Evolutionary conservation across 75 land plant genomes (phyloP), one percentile per base, ranked within the genome.

Genomic region (Sequoiadendron giganteum): DNA sequence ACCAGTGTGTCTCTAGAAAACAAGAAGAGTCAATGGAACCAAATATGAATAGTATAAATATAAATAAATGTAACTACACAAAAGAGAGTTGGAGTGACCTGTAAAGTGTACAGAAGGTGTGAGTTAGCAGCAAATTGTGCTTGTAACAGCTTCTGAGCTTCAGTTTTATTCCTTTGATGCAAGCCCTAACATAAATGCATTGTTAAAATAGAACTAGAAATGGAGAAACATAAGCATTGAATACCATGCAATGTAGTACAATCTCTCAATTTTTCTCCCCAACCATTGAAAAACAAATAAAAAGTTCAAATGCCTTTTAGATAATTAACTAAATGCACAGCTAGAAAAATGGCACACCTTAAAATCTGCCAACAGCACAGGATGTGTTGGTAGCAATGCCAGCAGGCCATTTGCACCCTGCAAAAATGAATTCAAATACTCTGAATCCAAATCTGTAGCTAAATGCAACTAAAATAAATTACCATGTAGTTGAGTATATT

Each of bases 311-410:
- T 36, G 25, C 16, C 28, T 4, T 80, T 21, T 8, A 43, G n/a
- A 19, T 47, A 42, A 80, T 42, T 80, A 80, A 4, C 47, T 80
- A 42, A 9, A 80, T 42, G 34, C 38, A 79, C n/a, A 36, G 48
- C 32, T 43, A 19, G 80, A 58, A 36, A 65, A 54, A 86, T 14
- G 34, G 5, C 61, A 48, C n/a, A 89, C 90, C 85, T 89, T 88
- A 89, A 89, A 89, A 49, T 87, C 89, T 43, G 56, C 87, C 52
- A 89, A 45, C 10, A 89, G 61, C 2, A 10, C 54, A 32, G 90
- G 90, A 83, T 89, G 90, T 32, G 90, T 89, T 87, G 90, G 90
- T 40, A 89, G 88, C 89, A 89, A 61, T 19, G 90, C 87, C 45
- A 89, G 90, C 52, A 89, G 72, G 34, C 85, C 72, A 85, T 87